These are phyloP conservation scores for Ceratocystis ficicola DNA, from an alignment of 2,329 filamentous ascomycete species.

Conservation along the genomic window DNA sequence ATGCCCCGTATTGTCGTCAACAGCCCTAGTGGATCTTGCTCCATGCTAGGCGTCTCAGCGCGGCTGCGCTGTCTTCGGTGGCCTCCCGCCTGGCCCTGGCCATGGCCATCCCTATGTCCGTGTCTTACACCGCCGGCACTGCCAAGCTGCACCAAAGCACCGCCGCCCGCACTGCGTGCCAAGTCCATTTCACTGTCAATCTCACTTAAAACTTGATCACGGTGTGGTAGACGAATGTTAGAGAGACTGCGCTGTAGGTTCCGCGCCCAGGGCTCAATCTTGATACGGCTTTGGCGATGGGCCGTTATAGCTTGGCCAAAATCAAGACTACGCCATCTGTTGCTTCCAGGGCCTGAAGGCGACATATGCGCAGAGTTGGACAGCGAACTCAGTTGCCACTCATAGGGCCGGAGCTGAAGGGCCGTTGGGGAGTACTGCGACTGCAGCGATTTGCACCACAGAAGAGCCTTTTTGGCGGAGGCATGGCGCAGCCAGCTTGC, in stretches of 20 bases:
- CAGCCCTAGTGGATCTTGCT: constrained; percentile 21
- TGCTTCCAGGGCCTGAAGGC: background rate
- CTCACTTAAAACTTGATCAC: constrained; percentile 49
- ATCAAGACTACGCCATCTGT: constrained; percentile 25
- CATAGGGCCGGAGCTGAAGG: constrained; percentile 30
- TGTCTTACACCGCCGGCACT: background rate
- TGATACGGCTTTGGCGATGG: constrained; percentile 37
- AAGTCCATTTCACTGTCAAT: constrained; percentile 54
- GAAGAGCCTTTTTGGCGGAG: constrained; percentile 67
- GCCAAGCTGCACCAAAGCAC: constrained; percentile 41
- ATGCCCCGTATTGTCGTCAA: constrained; percentile 14
- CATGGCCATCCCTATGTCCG: background rate
- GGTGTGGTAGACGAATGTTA: constrained; percentile 58
- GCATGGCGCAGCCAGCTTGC: constrained; percentile 71
- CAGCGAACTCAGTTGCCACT: constrained; percentile 33
- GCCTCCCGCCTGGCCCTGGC: constrained; percentile 1
- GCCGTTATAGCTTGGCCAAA: constrained; percentile 22
- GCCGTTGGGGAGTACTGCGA: constrained; percentile 23
- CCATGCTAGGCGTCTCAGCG: constrained; percentile 1
- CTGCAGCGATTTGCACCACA: constrained; percentile 45
- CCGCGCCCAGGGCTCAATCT: constrained; percentile 68
- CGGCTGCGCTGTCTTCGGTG: constrained; percentile 3
- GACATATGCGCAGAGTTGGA: background rate
- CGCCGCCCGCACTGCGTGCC: constrained; percentile 55
- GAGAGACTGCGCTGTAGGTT: constrained; percentile 66